phyloP scores from a whole-genome alignment of 2,329 filamentous ascomycete species.

The Calonectria pseudoturangicola region DNA sequence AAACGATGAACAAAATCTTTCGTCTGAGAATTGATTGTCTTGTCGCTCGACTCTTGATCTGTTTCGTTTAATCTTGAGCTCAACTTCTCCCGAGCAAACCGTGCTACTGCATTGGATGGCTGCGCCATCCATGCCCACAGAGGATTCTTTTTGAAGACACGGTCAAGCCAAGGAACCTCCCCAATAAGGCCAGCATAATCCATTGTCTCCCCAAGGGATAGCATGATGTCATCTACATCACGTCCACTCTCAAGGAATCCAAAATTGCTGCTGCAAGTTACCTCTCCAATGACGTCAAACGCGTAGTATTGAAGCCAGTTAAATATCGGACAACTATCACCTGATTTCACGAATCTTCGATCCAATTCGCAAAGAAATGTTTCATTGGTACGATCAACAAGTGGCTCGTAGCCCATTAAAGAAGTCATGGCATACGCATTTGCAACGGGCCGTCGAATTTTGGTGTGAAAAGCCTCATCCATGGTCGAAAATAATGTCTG shows the following conservation, averaged over 20 bases:
- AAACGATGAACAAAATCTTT: constrained; percentile 43
- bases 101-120: constrained; percentile 36
- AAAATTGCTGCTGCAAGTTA: constrained; percentile 44
- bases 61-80: constrained; percentile 28
- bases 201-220: constrained; percentile 38
- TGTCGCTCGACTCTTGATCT: constrained; percentile 1
- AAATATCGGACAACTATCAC: constrained; percentile 44
- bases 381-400: constrained; percentile 47
- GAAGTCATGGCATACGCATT: constrained; percentile 48
- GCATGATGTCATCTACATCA: constrained; percentile 45
- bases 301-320: constrained; percentile 50
- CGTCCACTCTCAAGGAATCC: constrained; percentile 46
- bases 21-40: not conserved
- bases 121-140: constrained; percentile 39
- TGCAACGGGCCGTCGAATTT: constrained; percentile 48
- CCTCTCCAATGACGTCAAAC: constrained; percentile 46
- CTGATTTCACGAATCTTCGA: constrained; percentile 40
- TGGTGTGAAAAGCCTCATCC: constrained; percentile 48
- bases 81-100: constrained; percentile 32
- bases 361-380: constrained; percentile 42
- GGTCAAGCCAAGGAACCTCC: constrained; percentile 49
- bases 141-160: constrained; percentile 50
- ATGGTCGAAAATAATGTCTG: constrained; percentile 50
- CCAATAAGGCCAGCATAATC: constrained; percentile 47
- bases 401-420: constrained; percentile 46